These are phyloP conservation scores for Globisporangium camurandrum DNA, from an alignment of 352 stramenopile genomes.

Conservation along the genomic window DNA sequence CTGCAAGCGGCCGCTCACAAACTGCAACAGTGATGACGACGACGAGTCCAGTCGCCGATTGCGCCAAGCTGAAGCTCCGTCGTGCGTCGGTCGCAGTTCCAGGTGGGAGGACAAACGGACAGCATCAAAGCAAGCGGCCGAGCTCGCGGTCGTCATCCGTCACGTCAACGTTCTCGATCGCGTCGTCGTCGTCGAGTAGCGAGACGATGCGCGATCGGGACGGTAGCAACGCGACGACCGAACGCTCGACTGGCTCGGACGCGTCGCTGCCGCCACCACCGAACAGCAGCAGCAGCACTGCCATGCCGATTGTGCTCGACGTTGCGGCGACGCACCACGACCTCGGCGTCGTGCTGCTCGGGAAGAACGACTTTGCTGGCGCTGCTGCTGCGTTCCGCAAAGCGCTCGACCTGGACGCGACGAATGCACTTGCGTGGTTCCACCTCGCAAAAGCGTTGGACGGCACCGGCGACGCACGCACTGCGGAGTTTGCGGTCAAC, in stretches of 20 bases:
- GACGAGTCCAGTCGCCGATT: background rate
- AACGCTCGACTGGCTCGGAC: too few species aligned
- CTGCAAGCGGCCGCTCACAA: background rate
- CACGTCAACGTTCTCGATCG: background rate
- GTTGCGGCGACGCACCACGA: constrained; percentile 41
- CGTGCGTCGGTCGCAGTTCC: too few species aligned
- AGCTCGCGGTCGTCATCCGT: background rate
- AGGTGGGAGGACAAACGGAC: too few species aligned
- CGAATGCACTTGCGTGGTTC: constrained; percentile 37
- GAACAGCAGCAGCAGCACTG: too few species aligned
- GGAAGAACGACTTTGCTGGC: constrained; percentile 30
- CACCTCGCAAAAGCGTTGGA: constrained; percentile 62
- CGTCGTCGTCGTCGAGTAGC: constrained; percentile 8
- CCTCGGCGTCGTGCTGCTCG: constrained; percentile 36
- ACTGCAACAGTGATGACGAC: background rate
- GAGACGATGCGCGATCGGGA: too few species aligned
- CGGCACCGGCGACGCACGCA: constrained; percentile 23
- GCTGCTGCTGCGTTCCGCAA: constrained; percentile 35
- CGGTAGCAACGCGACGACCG: too few species aligned
- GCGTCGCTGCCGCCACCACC: constrained; percentile 15
- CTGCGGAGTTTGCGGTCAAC: constrained; percentile 42
- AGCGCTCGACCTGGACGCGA: constrained; percentile 26
- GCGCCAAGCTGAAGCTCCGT: too few species aligned
- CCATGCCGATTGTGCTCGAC: too few species aligned
- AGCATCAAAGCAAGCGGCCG: too few species aligned